Evolutionary conservation across 2,329 filamentous ascomycete species (phyloP).

Genomic region (Claviceps purpurea): DNA sequence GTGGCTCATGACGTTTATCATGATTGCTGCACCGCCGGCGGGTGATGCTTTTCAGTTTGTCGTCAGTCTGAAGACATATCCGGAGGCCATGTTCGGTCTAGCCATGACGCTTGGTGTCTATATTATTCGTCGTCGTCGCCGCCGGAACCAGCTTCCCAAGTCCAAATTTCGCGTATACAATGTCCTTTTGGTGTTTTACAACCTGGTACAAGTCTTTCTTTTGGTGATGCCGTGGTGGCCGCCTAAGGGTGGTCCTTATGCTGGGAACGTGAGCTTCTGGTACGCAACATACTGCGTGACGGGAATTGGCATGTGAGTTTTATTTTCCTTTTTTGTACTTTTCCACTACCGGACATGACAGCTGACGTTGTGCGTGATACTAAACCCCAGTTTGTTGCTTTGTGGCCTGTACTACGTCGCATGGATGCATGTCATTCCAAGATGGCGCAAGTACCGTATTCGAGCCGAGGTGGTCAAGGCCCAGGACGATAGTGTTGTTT

Average conservation of each 20-base stretch:
- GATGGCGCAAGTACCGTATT: conserved; percentile 37
- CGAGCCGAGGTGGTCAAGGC: conserved; percentile 40
- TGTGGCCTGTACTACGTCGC: conserved; percentile 45
- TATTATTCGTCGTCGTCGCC: conserved; percentile 41
- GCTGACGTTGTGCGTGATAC: not conserved
- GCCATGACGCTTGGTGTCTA: conserved; percentile 43
- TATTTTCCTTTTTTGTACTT: not conserved
- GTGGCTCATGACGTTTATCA: conserved; percentile 42
- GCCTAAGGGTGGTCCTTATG: conserved; percentile 42
- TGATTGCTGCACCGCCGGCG: conserved; percentile 46
- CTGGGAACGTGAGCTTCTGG: conserved; percentile 59
- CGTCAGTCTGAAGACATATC: conserved; percentile 45
- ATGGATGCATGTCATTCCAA: conserved; percentile 45
- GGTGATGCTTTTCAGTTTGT: conserved; percentile 55
- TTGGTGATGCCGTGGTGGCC: conserved; percentile 62
- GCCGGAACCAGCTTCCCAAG: not conserved
- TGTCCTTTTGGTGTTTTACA: conserved; percentile 42
- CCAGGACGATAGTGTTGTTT: conserved; percentile 30
- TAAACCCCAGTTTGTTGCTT: conserved; percentile 26
- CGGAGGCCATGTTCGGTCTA: conserved; percentile 42
- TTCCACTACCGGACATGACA: not conserved
- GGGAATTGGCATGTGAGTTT: conserved; percentile 48
- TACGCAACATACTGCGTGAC: conserved; percentile 56
- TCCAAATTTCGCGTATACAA: conserved; percentile 48
- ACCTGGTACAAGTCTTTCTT: conserved; percentile 46